Percentiles rank a stretch among this genome's conserved stretches.
Conservation (phyloP, 169 alveolate species). For the Perkinsus marinus region DNA sequence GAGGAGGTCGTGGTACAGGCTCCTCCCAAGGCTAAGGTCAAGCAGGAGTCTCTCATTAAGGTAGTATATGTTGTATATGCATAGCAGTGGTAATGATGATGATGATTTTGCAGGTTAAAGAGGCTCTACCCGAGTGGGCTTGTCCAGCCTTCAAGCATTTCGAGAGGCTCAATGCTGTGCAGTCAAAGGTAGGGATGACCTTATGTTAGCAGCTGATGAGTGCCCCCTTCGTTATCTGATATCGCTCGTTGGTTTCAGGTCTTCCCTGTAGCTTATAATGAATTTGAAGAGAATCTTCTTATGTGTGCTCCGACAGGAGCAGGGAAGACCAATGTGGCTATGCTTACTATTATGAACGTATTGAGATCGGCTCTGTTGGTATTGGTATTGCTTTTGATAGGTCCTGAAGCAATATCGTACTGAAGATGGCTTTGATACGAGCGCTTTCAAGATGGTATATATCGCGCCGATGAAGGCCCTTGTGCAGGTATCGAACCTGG, state of each 20-base stretch:
- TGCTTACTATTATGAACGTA: slow-evolving; percentile 87
- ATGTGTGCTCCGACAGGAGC: slow-evolving; percentile 99
- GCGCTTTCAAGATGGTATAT: slow-evolving; percentile 87
- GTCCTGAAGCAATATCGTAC: slow-evolving; percentile 26
- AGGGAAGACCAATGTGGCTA: slow-evolving; percentile 99
- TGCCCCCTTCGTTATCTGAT: too few relatives aligned
- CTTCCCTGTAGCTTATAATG: slow-evolving; percentile 76
- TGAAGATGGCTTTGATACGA: slow-evolving; percentile 42
- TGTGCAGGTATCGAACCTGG: slow-evolving; percentile 61
- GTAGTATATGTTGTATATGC: background rate
- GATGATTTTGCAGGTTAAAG: slow-evolving; percentile 4
- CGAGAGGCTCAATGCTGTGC: slow-evolving; percentile 78
- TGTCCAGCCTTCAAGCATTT: slow-evolving; percentile 67
- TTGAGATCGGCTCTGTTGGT: slow-evolving; percentile 29
- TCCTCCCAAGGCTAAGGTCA: background rate
- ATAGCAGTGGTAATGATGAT: background rate
- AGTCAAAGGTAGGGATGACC: slow-evolving; percentile 48
- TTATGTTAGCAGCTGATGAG: too few relatives aligned
- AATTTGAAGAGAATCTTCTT: slow-evolving; percentile 83
- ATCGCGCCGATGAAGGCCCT: slow-evolving; percentile 99
- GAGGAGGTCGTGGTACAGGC: background rate
- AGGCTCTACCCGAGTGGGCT: slow-evolving; percentile 86
- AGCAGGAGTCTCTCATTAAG: background rate
- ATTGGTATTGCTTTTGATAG: slow-evolving; percentile 11
- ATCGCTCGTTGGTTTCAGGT: too few relatives aligned